Conservation (phyloP, 805 yeast species). For the Zygosaccharomyces pseudorouxii region DNA sequence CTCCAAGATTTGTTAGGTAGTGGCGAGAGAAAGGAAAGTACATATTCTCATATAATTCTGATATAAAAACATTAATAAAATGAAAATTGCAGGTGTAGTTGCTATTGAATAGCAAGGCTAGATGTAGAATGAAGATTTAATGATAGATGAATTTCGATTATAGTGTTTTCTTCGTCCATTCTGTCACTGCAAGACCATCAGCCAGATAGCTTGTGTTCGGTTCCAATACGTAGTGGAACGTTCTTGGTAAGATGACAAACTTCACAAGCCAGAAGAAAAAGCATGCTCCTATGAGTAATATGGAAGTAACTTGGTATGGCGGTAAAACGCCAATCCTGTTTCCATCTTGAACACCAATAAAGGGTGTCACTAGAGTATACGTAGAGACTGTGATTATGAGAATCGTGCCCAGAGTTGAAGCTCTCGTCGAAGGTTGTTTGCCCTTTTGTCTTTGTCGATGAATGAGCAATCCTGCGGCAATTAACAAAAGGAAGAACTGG, state of each 20-base stretch:
- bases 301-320: conserved; percentile 39
- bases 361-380: conserved; percentile 49
- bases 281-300: conserved; percentile 41
- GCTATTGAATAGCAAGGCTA: not conserved
- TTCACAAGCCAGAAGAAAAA: conserved; percentile 51
- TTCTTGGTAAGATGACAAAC: conserved; percentile 46
- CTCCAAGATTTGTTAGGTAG: too few species aligned
- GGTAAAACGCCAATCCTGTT: conserved; percentile 33
- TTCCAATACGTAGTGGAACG: conserved; percentile 43
- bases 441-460: conserved; percentile 48
- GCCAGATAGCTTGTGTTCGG: conserved; percentile 40
- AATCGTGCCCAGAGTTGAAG: conserved; percentile 45
- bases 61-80: not conserved
- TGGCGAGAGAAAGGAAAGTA: not conserved
- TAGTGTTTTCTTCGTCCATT: conserved; percentile 45
- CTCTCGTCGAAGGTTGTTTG: conserved; percentile 47
- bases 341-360: conserved; percentile 22
- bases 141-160: not conserved
- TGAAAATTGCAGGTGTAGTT: not conserved
- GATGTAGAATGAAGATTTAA: not conserved
- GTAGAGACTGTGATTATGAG: conserved; percentile 44
- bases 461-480: conserved; percentile 54
- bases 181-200: conserved; percentile 56
- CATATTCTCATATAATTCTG: conserved; percentile 1
- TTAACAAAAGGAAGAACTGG: conserved; percentile 46